Conservation (phyloP, 257 asterid species). For the Misopates orontium region DNA sequence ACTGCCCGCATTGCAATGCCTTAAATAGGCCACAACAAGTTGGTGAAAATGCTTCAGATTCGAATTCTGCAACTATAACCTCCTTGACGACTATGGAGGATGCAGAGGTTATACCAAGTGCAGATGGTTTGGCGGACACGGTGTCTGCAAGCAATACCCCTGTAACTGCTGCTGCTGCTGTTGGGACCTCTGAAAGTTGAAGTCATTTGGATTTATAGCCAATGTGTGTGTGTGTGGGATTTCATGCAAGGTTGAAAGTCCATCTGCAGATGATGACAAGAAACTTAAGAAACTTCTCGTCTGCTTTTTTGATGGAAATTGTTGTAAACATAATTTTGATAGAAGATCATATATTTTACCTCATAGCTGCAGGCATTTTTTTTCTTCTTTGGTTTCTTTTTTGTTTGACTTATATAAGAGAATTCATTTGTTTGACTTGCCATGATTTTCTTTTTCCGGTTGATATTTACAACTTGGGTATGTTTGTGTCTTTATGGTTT, state of each 20-base stretch:
- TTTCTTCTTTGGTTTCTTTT: too few relatives aligned
- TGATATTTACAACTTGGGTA: too few relatives aligned
- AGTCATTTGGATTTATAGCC: background rate
- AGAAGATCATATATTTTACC: background rate
- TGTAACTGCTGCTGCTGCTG: conserved; percentile 30
- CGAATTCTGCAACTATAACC: conserved; percentile 36
- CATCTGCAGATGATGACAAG: background rate
- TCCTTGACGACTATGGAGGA: conserved; percentile 34
- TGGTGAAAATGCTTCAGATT: conserved; percentile 42
- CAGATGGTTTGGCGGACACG: conserved; percentile 23
- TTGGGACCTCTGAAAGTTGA: conserved; percentile 31
- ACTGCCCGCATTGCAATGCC: conserved; percentile 90
- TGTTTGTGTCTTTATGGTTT: too few relatives aligned
- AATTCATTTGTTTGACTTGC: too few relatives aligned
- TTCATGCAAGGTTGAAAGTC: background rate
- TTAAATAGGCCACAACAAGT: conserved; percentile 59
- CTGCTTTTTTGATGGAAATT: conserved; percentile 3
- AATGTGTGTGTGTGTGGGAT: conserved; percentile 4
- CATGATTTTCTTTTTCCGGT: too few relatives aligned
- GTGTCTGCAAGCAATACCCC: conserved; percentile 25
- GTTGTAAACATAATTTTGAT: conserved; percentile 17
- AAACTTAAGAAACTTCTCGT: conserved; percentile 7
- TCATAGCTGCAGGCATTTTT: background rate
- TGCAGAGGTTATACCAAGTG: conserved; percentile 29
- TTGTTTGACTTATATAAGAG: too few relatives aligned